These are phyloP conservation scores for Cladosporium sp. DNA, from an alignment of 2,329 filamentous ascomycete species.

Conservation along the genomic window DNA sequence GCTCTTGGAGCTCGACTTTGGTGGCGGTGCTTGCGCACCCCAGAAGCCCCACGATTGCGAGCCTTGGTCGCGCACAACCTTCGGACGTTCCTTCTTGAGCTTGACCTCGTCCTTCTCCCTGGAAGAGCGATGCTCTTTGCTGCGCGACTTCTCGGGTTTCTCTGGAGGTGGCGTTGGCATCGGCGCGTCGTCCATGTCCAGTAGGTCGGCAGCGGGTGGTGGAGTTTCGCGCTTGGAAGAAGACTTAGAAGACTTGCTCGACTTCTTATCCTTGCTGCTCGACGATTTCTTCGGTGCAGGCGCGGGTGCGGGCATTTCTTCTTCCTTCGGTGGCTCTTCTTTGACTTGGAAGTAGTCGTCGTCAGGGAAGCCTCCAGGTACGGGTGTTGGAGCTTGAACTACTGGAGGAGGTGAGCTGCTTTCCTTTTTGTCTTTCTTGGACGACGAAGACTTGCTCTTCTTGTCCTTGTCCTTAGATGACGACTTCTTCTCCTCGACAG, in stretches of 20 bases:
- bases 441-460: conserved; percentile 15
- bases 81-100: conserved; percentile 72
- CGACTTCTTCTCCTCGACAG: conserved; percentile 23
- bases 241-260: conserved; percentile 31
- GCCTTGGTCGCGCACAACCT: conserved; percentile 68
- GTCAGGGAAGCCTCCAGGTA: conserved; percentile 49
- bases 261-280: conserved; percentile 35
- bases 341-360: conserved; percentile 41
- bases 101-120: conserved; percentile 48
- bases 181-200: conserved; percentile 36
- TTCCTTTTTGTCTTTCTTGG: conserved; percentile 22
- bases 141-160: conserved; percentile 20
- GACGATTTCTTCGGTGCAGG: conserved; percentile 27
- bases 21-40: conserved; percentile 53
- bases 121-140: conserved; percentile 1
- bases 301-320: conserved; percentile 22
- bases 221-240: background rate
- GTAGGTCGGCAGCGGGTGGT: conserved; percentile 27
- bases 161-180: conserved; percentile 54
- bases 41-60: conserved; percentile 71
- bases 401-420: conserved; percentile 26
- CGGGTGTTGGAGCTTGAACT: conserved; percentile 37
- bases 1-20: conserved; percentile 46
- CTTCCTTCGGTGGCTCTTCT: conserved; percentile 3
- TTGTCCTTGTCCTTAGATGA: conserved; percentile 25